phyloP scores from a whole-genome alignment of 2,329 filamentous ascomycete species.

The Trichothecium roseum region DNA sequence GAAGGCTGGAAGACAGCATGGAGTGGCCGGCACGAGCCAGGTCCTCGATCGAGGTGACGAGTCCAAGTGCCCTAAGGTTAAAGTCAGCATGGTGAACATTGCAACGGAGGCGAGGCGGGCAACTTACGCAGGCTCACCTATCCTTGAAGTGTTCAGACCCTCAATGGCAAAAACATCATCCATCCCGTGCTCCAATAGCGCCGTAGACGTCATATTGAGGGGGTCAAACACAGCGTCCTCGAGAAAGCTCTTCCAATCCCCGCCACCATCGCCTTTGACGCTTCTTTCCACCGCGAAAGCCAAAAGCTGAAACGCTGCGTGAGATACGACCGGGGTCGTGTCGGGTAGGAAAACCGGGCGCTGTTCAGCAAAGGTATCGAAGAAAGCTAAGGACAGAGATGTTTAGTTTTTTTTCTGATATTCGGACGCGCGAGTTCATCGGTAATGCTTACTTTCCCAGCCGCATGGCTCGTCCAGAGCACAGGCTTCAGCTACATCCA shows the following conservation, averaged over 20 bases:
- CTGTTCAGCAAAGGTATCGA: slow-evolving; percentile 5
- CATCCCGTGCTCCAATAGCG: slow-evolving; percentile 2
- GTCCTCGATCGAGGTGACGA: slow-evolving; percentile 10
- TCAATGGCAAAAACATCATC: slow-evolving; percentile 6
- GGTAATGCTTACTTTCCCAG: neutral
- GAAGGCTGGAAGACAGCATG: slow-evolving; percentile 12
- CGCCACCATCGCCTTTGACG: slow-evolving; percentile 1
- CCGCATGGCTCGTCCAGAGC: slow-evolving; percentile 7
- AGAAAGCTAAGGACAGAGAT: too few relatives aligned
- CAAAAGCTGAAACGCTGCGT: slow-evolving; percentile 14
- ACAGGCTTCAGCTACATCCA: slow-evolving; percentile 9
- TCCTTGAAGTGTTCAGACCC: slow-evolving; percentile 5
- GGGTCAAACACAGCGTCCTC: slow-evolving; percentile 6
- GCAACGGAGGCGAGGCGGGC: neutral
- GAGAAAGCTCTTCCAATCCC: slow-evolving; percentile 5
- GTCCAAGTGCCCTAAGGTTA: slow-evolving; percentile 8
- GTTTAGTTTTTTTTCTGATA: too few relatives aligned
- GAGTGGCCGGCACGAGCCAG: slow-evolving; percentile 11
- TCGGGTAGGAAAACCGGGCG: slow-evolving; percentile 11
- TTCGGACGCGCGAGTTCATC: too few relatives aligned
- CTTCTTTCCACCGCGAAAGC: slow-evolving; percentile 8
- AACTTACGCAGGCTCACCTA: slow-evolving; percentile 11
- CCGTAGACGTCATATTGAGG: slow-evolving; percentile 9
- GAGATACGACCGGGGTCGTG: slow-evolving; percentile 13
- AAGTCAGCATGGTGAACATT: too few relatives aligned